phyloP scores from a whole-genome alignment of 2,329 filamentous ascomycete species.

The Sclerotinia spermophila region DNA sequence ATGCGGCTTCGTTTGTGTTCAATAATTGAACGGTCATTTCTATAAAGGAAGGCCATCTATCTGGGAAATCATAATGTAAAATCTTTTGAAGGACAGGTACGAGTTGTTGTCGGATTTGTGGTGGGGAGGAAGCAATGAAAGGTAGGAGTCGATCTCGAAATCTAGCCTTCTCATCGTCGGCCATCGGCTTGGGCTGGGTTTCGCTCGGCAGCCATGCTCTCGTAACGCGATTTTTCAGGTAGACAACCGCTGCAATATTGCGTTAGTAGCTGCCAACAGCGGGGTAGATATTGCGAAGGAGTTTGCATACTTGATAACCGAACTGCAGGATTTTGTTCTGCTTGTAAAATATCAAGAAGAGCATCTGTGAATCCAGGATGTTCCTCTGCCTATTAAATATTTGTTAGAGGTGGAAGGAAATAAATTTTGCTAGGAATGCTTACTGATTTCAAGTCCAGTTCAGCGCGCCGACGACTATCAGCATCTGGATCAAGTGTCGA shows the following conservation, averaged over 20 bases:
- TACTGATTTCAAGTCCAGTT: slow-evolving; percentile 79
- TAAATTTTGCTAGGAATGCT: slow-evolving; percentile 35
- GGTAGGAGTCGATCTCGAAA: slow-evolving; percentile 88
- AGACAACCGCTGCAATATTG: slow-evolving; percentile 72
- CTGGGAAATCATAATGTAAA: slow-evolving; percentile 90
- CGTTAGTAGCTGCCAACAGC: slow-evolving; percentile 35
- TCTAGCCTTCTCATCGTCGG: slow-evolving; percentile 82
- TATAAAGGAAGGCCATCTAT: slow-evolving; percentile 91
- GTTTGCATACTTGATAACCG: slow-evolving; percentile 76
- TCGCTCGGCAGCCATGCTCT: slow-evolving; percentile 83
- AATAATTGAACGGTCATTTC: slow-evolving; percentile 87
- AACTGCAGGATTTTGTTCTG: slow-evolving; percentile 79
- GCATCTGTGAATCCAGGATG: slow-evolving; percentile 87
- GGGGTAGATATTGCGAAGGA: slow-evolving; percentile 28
- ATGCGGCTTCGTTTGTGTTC: slow-evolving; percentile 78
- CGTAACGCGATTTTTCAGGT: slow-evolving; percentile 95
- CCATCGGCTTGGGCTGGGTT: slow-evolving; percentile 64
- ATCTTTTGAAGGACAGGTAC: slow-evolving; percentile 94
- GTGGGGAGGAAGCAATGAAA: slow-evolving; percentile 74
- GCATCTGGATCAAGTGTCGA: slow-evolving; percentile 72
- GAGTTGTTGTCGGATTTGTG: slow-evolving; percentile 84
- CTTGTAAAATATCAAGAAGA: slow-evolving; percentile 83
- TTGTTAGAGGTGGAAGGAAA: slow-evolving; percentile 24
- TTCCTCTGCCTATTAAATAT: slow-evolving; percentile 68
- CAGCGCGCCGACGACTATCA: slow-evolving; percentile 71